phyloP scores from a whole-genome alignment of 805 yeast genomes.

The Cyberlindnera lachancei region DNA sequence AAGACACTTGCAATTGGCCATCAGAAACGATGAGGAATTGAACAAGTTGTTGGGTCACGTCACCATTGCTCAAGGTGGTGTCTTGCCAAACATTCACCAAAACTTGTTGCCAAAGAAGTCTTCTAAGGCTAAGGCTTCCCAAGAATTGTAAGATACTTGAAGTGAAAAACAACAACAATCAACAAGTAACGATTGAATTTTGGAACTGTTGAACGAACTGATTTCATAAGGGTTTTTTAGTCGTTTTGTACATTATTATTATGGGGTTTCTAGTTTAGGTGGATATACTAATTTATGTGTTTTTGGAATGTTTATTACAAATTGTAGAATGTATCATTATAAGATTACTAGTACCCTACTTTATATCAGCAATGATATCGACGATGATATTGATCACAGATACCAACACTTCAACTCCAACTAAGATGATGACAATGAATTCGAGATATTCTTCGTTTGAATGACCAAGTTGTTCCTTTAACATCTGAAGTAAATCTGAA shows the following conservation, averaged over 20 bases:
- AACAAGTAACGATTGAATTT: too few relatives aligned
- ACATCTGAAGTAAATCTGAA: conserved; percentile 87
- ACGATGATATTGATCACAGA: conserved; percentile 75
- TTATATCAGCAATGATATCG: conserved; percentile 37
- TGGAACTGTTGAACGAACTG: too few relatives aligned
- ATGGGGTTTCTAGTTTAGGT: conserved; percentile 20
- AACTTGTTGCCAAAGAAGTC: conserved; percentile 80
- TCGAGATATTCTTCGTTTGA: conserved; percentile 90
- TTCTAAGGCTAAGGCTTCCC: conserved; percentile 55
- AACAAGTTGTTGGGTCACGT: conserved; percentile 90
- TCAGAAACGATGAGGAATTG: conserved; percentile 98
- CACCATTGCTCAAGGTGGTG: conserved; percentile 99
- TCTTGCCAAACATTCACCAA: conserved; percentile 95
- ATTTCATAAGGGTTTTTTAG: conserved; percentile 8
- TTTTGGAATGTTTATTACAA: conserved; percentile 8
- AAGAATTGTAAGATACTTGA: conserved; percentile 40
- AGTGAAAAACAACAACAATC: too few relatives aligned
- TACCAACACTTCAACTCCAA: conserved; percentile 87
- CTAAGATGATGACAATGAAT: conserved; percentile 81
- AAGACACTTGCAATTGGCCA: conserved; percentile 97
- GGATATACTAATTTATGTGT: conserved; percentile 17
- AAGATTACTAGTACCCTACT: background rate
- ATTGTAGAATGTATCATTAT: background rate
- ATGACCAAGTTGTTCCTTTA: conserved; percentile 94
- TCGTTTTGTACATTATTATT: conserved; percentile 17